These are phyloP conservation scores for Pseudoscleropodium purum DNA, from an alignment of 225 moss, liverwort and hornwort species.

Conservation along the genomic window DNA sequence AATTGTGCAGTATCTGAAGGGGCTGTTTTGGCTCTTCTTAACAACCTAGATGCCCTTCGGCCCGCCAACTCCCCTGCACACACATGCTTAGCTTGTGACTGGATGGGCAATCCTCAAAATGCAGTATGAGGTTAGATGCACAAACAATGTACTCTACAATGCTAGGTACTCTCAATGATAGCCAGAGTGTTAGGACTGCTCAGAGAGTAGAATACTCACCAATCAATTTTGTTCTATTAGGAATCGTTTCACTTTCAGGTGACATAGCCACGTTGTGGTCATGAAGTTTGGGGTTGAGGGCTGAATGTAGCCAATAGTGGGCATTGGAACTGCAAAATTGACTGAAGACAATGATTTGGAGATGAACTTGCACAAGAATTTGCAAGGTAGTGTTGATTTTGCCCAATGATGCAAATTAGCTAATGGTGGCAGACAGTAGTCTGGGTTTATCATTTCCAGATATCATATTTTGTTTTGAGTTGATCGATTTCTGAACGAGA, in stretches of 20 bases:
- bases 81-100: neutral
- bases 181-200: neutral
- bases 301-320: neutral
- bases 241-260: neutral
- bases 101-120: neutral
- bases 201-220: neutral
- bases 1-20: conserved; percentile 91
- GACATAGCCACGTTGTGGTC: neutral
- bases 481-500: neutral
- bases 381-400: neutral
- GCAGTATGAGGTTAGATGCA: neutral
- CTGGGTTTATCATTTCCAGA: neutral
- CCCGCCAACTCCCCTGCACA: neutral
- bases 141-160: neutral
- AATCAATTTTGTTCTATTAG: neutral
- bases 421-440: neutral
- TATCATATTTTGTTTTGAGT: neutral
- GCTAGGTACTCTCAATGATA: neutral
- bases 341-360: neutral
- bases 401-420: neutral
- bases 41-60: conserved; percentile 44
- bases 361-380: neutral
- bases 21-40: conserved; percentile 80
- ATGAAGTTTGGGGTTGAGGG: neutral
- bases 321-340: neutral